A percentile compares a stretch with the other conserved stretches of the same genome.
These are phyloP conservation scores for Tylopilus intermedius DNA, from an alignment of 768 basidiomycete genomes.

Conservation along the genomic window DNA sequence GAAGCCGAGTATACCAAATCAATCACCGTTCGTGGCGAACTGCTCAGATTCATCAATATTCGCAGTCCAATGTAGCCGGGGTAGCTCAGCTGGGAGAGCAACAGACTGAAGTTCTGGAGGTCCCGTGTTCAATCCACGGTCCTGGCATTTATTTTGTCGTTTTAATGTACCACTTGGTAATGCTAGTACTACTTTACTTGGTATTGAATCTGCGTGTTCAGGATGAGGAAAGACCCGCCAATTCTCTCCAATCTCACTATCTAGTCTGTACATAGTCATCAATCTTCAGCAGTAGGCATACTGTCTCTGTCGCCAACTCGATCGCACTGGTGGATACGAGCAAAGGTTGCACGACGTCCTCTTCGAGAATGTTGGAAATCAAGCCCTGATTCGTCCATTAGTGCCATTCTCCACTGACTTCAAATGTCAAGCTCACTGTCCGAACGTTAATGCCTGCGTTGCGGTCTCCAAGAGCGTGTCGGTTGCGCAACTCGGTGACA, in stretches of 20 bases:
- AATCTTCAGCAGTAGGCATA: conserved; percentile 92
- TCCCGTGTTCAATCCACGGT: conserved; percentile 79
- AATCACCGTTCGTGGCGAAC: not conserved
- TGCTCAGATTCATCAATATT: accelerated
- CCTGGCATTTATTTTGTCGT: conserved; percentile 45
- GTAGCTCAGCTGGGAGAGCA: conserved; percentile 76
- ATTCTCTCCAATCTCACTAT: conserved; percentile 28
- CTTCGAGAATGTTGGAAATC: conserved; percentile 95
- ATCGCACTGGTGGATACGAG: conserved; percentile 93
- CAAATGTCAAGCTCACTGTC: conserved; percentile 53
- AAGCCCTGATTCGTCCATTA: conserved; percentile 56
- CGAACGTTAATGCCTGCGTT: conserved; percentile 98
- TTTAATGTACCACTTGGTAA: too few species aligned
- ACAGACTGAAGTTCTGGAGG: conserved; percentile 75
- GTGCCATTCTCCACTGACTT: not conserved
- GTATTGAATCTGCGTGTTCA: not conserved
- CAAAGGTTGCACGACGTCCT: conserved; percentile 94
- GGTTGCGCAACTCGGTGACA: conserved; percentile 94
- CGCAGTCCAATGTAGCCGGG: conserved; percentile 34
- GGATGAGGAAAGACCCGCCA: not conserved
- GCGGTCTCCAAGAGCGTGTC: conserved; percentile 90
- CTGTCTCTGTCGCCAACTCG: conserved; percentile 94
- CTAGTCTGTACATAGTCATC: conserved; percentile 88
- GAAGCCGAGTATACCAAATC: not conserved
- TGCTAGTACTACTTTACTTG: too few species aligned